Percentiles rank a stretch among this genome's conserved stretches.
Evolutionary conservation across 331 rosid species (phyloP).

Genomic region (Malus hybrid): DNA sequence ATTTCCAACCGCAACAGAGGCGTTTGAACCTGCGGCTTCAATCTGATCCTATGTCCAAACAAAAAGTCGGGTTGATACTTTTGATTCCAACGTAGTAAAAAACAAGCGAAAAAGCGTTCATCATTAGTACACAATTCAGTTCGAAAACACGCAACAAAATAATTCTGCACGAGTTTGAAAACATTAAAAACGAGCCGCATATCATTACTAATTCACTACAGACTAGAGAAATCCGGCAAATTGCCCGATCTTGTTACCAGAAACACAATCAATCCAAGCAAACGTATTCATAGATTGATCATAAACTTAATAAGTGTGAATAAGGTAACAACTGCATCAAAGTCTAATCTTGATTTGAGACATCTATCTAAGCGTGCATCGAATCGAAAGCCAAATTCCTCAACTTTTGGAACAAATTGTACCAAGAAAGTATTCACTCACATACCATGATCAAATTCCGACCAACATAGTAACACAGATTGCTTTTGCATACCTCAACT

Average conservation of each 20-base stretch:
- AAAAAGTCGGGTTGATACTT: conserved; percentile 11
- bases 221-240: too few species aligned
- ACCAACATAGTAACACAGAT: background rate
- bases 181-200: background rate
- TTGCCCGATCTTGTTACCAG: too few species aligned
- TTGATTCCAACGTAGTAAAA: background rate
- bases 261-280: too few species aligned
- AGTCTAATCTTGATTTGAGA: background rate
- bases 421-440: background rate
- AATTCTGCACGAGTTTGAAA: background rate
- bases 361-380: background rate
- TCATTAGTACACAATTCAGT: conserved; percentile 7
- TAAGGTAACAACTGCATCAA: too few species aligned
- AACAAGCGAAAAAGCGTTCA: background rate
- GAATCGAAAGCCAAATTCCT: background rate
- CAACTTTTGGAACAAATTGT: background rate
- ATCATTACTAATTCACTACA: too few species aligned
- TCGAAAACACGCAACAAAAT: background rate
- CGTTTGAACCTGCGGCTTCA: conserved; percentile 29
- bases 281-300: too few species aligned
- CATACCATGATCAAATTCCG: background rate
- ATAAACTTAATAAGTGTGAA: too few species aligned
- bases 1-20: conserved; percentile 9
- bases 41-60: conserved; percentile 38
- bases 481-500: conserved; percentile 17